Evolutionary conservation across 768 basidiomycete species (phyloP).

Genomic region (Pulveroboletus sp.): DNA sequence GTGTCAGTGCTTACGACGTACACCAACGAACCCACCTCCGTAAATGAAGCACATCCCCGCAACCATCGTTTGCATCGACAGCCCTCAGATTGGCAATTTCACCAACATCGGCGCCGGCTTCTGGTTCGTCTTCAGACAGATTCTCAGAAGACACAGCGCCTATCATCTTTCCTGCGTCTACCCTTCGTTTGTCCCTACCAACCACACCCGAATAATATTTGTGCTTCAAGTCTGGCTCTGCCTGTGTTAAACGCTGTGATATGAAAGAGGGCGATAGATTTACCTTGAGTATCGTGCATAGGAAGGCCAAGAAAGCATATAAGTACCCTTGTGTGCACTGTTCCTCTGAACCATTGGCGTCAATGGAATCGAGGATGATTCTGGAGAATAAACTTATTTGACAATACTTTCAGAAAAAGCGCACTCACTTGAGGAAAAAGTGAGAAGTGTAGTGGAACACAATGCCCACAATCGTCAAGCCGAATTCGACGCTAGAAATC

Average conservation of each 20-base stretch:
- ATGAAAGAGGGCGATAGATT: neutral
- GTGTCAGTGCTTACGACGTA: neutral
- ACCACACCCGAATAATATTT: conserved; percentile 82
- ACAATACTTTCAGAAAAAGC: neutral
- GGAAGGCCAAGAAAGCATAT: conserved; percentile 75
- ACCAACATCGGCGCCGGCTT: conserved; percentile 80
- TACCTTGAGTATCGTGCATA: conserved; percentile 42
- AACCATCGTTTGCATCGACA: conserved; percentile 63
- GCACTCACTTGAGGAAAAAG: too few species aligned
- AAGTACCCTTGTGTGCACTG: conserved; percentile 65
- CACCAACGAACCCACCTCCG: conserved; percentile 41
- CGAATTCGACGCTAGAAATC: neutral
- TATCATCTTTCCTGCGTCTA: conserved; percentile 21
- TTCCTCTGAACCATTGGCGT: conserved; percentile 41
- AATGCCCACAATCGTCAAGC: too few species aligned
- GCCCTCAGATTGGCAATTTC: conserved; percentile 92
- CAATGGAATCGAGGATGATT: conserved; percentile 60
- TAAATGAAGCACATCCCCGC: conserved; percentile 66
- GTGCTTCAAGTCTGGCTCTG: conserved; percentile 70
- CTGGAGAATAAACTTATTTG: conserved; percentile 25
- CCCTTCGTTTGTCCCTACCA: conserved; percentile 41
- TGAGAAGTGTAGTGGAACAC: too few species aligned
- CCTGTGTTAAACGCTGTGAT: conserved; percentile 27
- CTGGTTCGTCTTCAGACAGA: conserved; percentile 44
- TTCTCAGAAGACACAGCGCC: conserved; percentile 24